Evolutionary conservation across 1,139 yeast genomes (phyloP), one percentile per base, ranked within the genome.

Genomic region (Ogataea hybrid): DNA sequence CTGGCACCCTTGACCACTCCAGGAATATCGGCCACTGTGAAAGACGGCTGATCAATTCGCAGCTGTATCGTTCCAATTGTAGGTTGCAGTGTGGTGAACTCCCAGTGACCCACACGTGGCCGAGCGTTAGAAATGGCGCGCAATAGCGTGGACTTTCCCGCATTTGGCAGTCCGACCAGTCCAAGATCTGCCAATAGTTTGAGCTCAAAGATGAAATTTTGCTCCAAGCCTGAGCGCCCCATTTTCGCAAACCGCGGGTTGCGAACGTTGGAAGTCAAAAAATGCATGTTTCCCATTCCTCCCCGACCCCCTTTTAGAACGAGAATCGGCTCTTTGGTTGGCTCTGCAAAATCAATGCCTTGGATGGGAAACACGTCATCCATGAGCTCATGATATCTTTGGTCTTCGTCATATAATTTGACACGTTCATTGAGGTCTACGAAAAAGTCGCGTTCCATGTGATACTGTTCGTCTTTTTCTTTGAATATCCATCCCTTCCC

Each of bases 21-120:
- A 0, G 98, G 98, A 47, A 92, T 92, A 67, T 92, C 98, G 1
- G 97, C 97, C 1, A 92, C 97, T 0, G 97, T 87, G 59, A 90
- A 89, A 1, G 88, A 83, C 8, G 77, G 79, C 48, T 76, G 75
- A 48, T 83, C 87, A 4, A 84, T 75, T 1, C 83, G 76, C 27
- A 81, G 65, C 39, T 74, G 71, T 15, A 92, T 85, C 0, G 97
- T 90, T 2, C 98, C 98, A 34, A 92, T 79, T 0, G 92, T 83
- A 0, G 98, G 98, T 51, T 82, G 88, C 43, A 92, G 67, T 1
- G 98, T 92, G 0, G 98, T 92, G 59, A 92, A 92, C 59, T 86
- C 95, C 97, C 97, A 92, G 62, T 89, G 95, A 0, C 97, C 98
- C 9, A 92, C 88, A 46, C 89, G 70, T 1, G 98, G 97, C 45